Percentiles rank a stretch among this genome's conserved stretches.
These are phyloP conservation scores for Curvularia verruculosa DNA, from an alignment of 2,329 filamentous ascomycete genomes.

Conservation along the genomic window DNA sequence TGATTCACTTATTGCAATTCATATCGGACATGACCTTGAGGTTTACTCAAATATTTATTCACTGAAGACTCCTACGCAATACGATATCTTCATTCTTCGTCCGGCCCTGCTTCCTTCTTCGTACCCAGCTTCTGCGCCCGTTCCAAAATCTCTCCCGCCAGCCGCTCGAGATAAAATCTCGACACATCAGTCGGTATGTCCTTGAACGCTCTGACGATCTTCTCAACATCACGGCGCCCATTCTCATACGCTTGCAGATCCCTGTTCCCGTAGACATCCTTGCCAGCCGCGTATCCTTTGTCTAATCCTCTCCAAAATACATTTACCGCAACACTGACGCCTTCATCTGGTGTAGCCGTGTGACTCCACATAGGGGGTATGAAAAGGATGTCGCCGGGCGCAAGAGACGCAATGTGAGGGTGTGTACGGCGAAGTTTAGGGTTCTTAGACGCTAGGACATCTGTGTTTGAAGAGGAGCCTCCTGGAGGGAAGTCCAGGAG, in stretches of 20 bases:
- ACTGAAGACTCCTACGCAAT: background rate
- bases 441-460: constrained; percentile 63
- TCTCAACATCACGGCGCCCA: constrained; percentile 72
- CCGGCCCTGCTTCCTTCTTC: background rate
- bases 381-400: constrained; percentile 77
- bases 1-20: background rate
- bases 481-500: constrained; percentile 75
- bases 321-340: constrained; percentile 79
- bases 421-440: constrained; percentile 51
- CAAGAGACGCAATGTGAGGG: constrained; percentile 70
- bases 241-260: constrained; percentile 86
- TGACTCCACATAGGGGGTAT: constrained; percentile 86
- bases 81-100: background rate
- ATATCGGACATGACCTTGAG: background rate
- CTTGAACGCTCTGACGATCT: constrained; percentile 68
- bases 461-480: constrained; percentile 77
- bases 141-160: constrained; percentile 70
- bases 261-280: constrained; percentile 87
- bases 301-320: constrained; percentile 81
- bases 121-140: constrained; percentile 34
- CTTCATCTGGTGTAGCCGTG: constrained; percentile 62
- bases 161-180: constrained; percentile 75
- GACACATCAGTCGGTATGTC: constrained; percentile 68
- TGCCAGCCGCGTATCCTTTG: constrained; percentile 71
- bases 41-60: background rate